phyloP scores from a whole-genome alignment of 2,329 filamentous ascomycete species.

The Fusarium sp. region DNA sequence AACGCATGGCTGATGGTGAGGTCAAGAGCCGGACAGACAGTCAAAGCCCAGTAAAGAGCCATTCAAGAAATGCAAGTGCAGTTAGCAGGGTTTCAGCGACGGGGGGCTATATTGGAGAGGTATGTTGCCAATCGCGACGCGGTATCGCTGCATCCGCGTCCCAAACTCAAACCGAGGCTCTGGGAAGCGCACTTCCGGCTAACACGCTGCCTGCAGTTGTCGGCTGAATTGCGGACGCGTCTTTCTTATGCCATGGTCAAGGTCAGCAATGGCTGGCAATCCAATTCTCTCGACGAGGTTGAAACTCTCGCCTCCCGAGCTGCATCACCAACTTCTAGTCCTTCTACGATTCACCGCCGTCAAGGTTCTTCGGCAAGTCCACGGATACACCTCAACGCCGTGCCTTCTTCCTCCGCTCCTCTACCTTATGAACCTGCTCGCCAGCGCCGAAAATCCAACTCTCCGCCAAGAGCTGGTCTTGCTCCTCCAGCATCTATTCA shows the following conservation, averaged over 20 bases:
- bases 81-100: conserved; percentile 73
- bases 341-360: conserved; percentile 68
- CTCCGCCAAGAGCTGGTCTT: conserved; percentile 60
- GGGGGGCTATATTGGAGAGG: conserved; percentile 83
- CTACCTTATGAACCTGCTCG: conserved; percentile 50
- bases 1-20: conserved; percentile 83
- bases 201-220: conserved; percentile 68
- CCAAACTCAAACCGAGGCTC: not conserved
- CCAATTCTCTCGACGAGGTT: conserved; percentile 82
- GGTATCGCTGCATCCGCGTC: conserved; percentile 8
- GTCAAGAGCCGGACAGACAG: conserved; percentile 71
- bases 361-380: conserved; percentile 71
- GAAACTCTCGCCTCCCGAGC: conserved; percentile 81
- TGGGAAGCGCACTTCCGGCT: conserved; percentile 14
- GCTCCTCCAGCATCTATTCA: conserved; percentile 71
- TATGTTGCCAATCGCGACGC: conserved; percentile 60
- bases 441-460: conserved; percentile 51
- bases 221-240: conserved; percentile 84
- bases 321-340: conserved; percentile 74
- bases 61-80: conserved; percentile 81
- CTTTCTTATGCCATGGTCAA: conserved; percentile 96
- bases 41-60: conserved; percentile 67
- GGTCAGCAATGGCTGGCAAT: conserved; percentile 91
- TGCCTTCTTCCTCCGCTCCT: conserved; percentile 49
- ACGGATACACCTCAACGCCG: conserved; percentile 55